Conservation (phyloP, 1,284 basidiomycete species). For the Chiua sp. region DNA sequence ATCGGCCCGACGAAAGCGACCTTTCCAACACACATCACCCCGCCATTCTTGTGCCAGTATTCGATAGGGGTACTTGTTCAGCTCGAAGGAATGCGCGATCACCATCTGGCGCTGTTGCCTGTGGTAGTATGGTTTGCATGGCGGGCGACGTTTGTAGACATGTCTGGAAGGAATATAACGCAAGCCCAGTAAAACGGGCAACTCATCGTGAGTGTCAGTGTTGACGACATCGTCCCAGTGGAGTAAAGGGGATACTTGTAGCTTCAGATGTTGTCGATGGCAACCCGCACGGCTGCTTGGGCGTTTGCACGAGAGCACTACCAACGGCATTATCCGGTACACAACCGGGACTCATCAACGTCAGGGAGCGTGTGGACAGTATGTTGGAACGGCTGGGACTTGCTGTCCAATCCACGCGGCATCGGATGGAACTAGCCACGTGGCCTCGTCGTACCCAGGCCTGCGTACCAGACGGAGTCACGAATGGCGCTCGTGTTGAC, state of each 20-base stretch:
- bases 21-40: constrained; percentile 25
- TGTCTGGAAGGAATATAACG: constrained; percentile 19
- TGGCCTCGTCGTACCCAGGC: constrained; percentile 20
- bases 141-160: constrained; percentile 27
- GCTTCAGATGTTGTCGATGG: constrained; percentile 20
- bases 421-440: constrained; percentile 35
- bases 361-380: constrained; percentile 9
- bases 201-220: constrained; percentile 22
- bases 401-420: constrained; percentile 27
- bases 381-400: constrained; percentile 33
- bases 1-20: constrained; percentile 6
- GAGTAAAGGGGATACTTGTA: background rate
- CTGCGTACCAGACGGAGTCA: constrained; percentile 10
- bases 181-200: constrained; percentile 15
- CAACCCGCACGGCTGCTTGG: constrained; percentile 24
- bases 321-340: constrained; percentile 5
- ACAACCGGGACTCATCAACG: background rate
- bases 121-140: constrained; percentile 20
- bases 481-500: constrained; percentile 15
- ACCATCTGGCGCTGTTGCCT: constrained; percentile 30
- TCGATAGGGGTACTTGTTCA: constrained; percentile 35
- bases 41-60: constrained; percentile 28
- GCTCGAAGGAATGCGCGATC: constrained; percentile 20
- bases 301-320: constrained; percentile 18
- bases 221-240: background rate